Evolutionary conservation across 192 early-diverging fungal genomes (phyloP).

Genomic region (Backusella macrospora): DNA sequence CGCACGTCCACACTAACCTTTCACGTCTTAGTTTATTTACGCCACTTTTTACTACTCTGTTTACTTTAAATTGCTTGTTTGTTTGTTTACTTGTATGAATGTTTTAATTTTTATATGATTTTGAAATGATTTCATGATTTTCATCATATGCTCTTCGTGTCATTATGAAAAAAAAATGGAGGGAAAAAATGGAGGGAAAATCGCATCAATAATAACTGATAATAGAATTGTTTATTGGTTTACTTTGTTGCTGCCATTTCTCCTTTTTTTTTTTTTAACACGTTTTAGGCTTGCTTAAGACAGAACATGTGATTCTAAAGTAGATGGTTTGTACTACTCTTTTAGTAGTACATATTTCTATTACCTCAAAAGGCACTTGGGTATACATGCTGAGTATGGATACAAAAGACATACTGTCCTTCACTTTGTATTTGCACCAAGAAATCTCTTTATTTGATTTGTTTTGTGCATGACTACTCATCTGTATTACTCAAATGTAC

Average conservation of each 20-base stretch:
- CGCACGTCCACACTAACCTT: background rate
- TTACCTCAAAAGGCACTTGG: background rate
- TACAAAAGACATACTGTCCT: background rate
- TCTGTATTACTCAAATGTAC: conserved; percentile 2
- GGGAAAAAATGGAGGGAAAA: background rate
- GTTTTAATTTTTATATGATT: background rate
- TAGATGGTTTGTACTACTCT: background rate
- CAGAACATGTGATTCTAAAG: conserved; percentile 10
- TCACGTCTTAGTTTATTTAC: background rate
- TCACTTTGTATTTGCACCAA: background rate
- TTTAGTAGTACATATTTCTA: background rate
- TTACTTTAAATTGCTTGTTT: background rate
- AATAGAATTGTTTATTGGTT: too few relatives aligned
- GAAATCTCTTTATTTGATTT: background rate
- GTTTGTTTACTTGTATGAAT: background rate
- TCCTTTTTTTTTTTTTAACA: background rate
- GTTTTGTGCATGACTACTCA: background rate
- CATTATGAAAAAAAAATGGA: background rate
- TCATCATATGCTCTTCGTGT: too few relatives aligned
- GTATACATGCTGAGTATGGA: background rate
- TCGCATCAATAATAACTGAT: too few relatives aligned
- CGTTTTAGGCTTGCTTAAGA: background rate
- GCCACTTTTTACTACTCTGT: background rate
- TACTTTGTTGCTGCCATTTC: too few relatives aligned
- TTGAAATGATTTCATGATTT: background rate